Base-by-base conservation (phyloP, 2,329 filamentous ascomycete genomes). In the Exophiala bonariae region DNA sequence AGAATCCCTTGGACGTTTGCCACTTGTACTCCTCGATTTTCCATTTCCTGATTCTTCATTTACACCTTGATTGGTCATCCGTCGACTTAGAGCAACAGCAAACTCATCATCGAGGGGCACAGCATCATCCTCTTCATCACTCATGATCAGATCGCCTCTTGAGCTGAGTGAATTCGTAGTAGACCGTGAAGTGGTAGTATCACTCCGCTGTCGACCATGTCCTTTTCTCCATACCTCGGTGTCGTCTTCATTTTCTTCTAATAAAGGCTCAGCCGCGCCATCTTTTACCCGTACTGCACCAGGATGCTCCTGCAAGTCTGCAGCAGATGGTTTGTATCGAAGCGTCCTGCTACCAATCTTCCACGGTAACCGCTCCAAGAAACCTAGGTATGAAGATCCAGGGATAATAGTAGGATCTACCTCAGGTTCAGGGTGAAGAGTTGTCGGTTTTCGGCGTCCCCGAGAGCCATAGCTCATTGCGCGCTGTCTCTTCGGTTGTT, bases 91-190 rank as follows among this genome's bases (percentile, higher is more conserved):
- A 3, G 84, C 82, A 64, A 95, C 84, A 2, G 90, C 88, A 59
- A 97, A 95, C 62, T 96, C 91, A 63, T 96, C 92, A 59, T 92
- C 89, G 14, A 97, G 71, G 10, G 90, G 88, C n/a, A 96, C 82
- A 1, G 92, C 92, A 67, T 97, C 92, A 65, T 95, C 91, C 54
- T 95, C 89, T 43, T 91, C 89, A 61, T 95, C 90, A 60, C 90
- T 96, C 0, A 89, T 89, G 57, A 96, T 93, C 10, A 97, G 73
- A 68, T 97, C 92, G 2, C 90, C 90, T 37, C 92, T 77, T 9
- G 90, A 96, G 60, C 91, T 86, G 55, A 87, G 83, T 4, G 91
- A 96, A 63, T 92, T 90, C 20, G 83, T 86, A 1, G 91, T 96
- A 55, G 85, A 85, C 32, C 86, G 85, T 10, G 89, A 95, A 3